Percentiles rank a stretch among this genome's conserved stretches.
Conservation (phyloP, 306 rosid genomes). For the Neltuma alba region DNA sequence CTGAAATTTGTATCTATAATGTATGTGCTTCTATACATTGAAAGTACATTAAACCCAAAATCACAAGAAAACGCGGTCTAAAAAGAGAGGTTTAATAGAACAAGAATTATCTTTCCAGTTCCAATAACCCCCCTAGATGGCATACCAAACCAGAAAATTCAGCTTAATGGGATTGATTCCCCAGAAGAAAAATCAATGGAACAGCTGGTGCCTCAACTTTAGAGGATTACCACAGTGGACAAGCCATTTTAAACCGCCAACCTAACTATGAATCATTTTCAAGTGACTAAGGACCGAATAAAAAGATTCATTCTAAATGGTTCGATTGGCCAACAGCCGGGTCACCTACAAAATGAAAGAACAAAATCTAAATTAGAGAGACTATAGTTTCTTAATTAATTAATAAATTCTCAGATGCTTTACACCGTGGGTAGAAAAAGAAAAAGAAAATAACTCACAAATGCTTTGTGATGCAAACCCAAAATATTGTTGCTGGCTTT, state of each 20-base stretch:
- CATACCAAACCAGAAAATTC: conserved; percentile 2
- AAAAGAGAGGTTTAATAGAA: background rate
- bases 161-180: conserved; percentile 14
- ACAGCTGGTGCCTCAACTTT: background rate
- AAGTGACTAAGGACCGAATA: conserved; percentile 8
- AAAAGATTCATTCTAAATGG: conserved; percentile 7
- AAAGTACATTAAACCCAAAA: background rate
- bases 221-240: conserved; percentile 4
- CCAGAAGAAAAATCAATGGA: background rate
- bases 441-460: background rate
- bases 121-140: background rate
- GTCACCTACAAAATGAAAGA: conserved; percentile 31
- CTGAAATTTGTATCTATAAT: background rate
- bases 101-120: too few species aligned
- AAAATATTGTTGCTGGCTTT: conserved; percentile 29
- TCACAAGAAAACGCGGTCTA: background rate
- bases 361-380: conserved; percentile 2
- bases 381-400: conserved; percentile 2
- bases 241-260: background rate
- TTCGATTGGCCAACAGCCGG: conserved; percentile 24
- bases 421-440: background rate
- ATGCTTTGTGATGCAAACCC: conserved; percentile 10
- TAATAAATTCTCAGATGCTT: background rate
- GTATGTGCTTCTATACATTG: background rate
- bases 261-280: background rate